Evolutionary conservation across 371 early-diverging fungal species (phyloP).

Genomic region (Synchytrium microbalum): DNA sequence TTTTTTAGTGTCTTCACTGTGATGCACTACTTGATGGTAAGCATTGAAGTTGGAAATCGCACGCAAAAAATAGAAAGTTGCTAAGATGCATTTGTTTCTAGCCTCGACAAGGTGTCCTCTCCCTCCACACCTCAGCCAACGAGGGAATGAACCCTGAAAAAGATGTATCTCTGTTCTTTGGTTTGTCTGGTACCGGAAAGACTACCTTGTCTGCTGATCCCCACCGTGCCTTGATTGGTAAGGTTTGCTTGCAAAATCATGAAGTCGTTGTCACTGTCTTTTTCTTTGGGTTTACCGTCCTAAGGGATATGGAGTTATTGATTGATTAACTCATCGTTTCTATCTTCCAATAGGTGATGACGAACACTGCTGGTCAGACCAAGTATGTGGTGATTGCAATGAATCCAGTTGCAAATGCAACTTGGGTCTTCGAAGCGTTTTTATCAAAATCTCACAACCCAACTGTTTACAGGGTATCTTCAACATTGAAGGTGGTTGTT

Average conservation of each 20-base stretch:
- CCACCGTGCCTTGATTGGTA: slow-evolving; percentile 75
- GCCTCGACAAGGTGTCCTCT: slow-evolving; percentile 91
- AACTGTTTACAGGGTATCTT: slow-evolving; percentile 58
- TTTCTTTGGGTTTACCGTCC: too few relatives aligned
- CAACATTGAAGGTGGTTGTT: slow-evolving; percentile 98
- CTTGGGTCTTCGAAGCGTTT: too few relatives aligned
- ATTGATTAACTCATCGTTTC: not conserved
- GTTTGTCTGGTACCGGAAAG: slow-evolving; percentile 95
- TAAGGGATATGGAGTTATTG: too few relatives aligned
- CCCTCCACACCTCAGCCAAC: slow-evolving; percentile 94
- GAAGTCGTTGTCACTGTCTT: too few relatives aligned
- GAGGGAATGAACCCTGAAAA: slow-evolving; percentile 65
- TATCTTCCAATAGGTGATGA: slow-evolving; percentile 68
- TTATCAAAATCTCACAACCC: not conserved
- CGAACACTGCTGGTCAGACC: slow-evolving; percentile 96
- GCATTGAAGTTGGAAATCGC: not conserved
- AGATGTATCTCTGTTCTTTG: slow-evolving; percentile 96
- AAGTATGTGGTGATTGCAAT: slow-evolving; percentile 23
- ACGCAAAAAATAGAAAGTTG: not conserved
- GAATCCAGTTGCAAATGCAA: too few relatives aligned
- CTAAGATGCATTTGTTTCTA: not conserved
- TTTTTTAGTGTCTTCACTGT: slow-evolving; percentile 72
- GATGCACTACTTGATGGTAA: slow-evolving; percentile 92
- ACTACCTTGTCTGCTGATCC: slow-evolving; percentile 96
- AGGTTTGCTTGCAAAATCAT: too few relatives aligned